Evolutionary conservation across 202 grass and related monocot genomes (phyloP).

Genomic region (Musa balbisiana): DNA sequence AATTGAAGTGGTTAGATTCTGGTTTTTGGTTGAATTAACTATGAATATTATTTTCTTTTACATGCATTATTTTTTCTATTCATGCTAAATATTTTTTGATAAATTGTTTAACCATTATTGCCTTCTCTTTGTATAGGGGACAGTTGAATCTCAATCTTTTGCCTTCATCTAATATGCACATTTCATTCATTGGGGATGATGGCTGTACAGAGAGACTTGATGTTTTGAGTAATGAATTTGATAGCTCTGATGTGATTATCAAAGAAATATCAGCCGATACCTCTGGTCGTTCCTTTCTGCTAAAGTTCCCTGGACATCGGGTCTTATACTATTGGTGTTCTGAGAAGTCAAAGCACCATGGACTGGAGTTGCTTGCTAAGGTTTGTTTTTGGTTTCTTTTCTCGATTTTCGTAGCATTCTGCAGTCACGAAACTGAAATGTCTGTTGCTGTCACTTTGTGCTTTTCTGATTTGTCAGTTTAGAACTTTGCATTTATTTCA

Average conservation of each 20-base stretch:
- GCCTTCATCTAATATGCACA: conserved; percentile 58
- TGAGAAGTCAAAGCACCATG: conserved; percentile 69
- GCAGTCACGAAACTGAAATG: not conserved
- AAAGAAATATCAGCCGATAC: conserved; percentile 77
- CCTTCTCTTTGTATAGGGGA: conserved; percentile 53
- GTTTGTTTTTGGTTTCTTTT: conserved; percentile 28
- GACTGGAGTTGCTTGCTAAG: conserved; percentile 70
- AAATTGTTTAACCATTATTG: not conserved
- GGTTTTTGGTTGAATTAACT: no score
- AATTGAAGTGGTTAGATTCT: no score
- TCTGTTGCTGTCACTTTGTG: not conserved
- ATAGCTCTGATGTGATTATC: conserved; percentile 42
- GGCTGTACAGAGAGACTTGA: conserved; percentile 52
- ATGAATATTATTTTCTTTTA: not conserved
- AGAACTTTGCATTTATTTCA: conserved; percentile 4
- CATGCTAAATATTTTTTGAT: not conserved
- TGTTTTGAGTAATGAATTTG: conserved; percentile 38
- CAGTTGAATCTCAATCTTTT: conserved; percentile 63
- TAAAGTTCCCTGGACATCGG: conserved; percentile 51
- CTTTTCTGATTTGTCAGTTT: not conserved
- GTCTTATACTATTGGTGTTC: conserved; percentile 90
- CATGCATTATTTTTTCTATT: not conserved
- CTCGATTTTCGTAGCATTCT: not conserved
- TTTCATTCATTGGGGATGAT: conserved; percentile 72
- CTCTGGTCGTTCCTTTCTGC: conserved; percentile 67